Evolutionary conservation across 805 yeast genomes (phyloP).

Genomic region (Candida berthetii): DNA sequence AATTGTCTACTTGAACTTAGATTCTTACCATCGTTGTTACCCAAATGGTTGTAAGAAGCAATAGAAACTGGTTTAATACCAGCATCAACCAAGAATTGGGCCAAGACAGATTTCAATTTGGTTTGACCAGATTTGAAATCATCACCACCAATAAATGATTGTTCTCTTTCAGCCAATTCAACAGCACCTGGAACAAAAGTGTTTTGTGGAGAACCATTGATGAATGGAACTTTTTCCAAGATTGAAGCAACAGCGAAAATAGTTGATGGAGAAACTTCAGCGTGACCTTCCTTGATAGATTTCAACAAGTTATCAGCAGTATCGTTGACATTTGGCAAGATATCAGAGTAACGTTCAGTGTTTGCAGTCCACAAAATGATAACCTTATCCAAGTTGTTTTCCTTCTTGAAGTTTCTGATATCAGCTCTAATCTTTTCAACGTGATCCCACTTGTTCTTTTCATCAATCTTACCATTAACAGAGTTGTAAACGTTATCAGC

Average conservation of each 20-base stretch:
- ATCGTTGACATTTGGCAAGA: conserved; percentile 78
- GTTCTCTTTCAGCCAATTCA: conserved; percentile 75
- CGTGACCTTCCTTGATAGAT: conserved; percentile 72
- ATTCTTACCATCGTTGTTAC: conserved; percentile 94
- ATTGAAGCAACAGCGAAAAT: conserved; percentile 91
- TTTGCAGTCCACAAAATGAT: conserved; percentile 96
- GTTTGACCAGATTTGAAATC: conserved; percentile 98
- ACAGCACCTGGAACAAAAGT: conserved; percentile 95
- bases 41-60: conserved; percentile 94
- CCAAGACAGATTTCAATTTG: conserved; percentile 90
- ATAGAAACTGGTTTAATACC: conserved; percentile 93
- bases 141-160: conserved; percentile 88
- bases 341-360: conserved; percentile 86
- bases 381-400: conserved; percentile 76
- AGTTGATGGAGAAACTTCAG: conserved; percentile 89
- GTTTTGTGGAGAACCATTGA: conserved; percentile 96
- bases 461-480: conserved; percentile 40
- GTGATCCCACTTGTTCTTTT: conserved; percentile 77
- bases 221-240: conserved; percentile 82
- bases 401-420: conserved; percentile 67
- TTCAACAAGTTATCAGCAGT: conserved; percentile 73
- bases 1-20: conserved; percentile 89
- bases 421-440: conserved; percentile 83
- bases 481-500: conserved; percentile 79
- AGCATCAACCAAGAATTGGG: conserved; percentile 94